Conservation (phyloP, 163 green algal species). For the Chloromonas sp. region DNA sequence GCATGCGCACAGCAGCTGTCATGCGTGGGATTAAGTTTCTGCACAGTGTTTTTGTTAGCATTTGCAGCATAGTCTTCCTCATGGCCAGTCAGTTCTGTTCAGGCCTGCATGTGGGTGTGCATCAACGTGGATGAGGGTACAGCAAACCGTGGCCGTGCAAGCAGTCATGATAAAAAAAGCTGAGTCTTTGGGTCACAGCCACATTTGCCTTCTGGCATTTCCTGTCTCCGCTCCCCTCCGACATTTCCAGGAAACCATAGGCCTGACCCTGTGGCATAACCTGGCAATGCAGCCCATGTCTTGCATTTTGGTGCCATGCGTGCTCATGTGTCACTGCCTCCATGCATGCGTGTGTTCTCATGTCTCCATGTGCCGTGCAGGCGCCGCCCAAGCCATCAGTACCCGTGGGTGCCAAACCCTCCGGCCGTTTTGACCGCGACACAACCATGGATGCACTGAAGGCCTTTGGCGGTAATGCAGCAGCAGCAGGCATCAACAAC, state of each 20-base stretch:
- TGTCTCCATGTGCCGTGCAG: not conserved
- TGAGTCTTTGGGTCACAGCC: too few relatives aligned
- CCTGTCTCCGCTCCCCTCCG: too few relatives aligned
- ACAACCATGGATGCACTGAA: slow-evolving; percentile 41
- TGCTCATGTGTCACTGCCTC: not conserved
- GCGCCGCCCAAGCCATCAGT: not conserved
- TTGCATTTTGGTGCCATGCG: not conserved
- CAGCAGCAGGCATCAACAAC: slow-evolving; percentile 10
- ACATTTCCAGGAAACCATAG: too few relatives aligned
- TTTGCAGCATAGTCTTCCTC: too few relatives aligned
- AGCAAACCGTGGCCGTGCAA: not conserved
- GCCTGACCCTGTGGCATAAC: not conserved
- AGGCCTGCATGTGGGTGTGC: not conserved
- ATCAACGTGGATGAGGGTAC: not conserved
- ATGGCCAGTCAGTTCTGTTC: too few relatives aligned
- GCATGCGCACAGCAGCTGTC: not conserved
- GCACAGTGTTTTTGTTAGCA: not conserved
- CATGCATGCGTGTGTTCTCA: not conserved
- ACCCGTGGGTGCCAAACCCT: slow-evolving; percentile 24
- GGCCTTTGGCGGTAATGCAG: slow-evolving; percentile 40
- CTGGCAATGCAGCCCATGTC: not conserved
- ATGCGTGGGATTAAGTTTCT: not conserved
- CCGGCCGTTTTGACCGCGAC: slow-evolving; percentile 59
- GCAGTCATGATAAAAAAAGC: not conserved
- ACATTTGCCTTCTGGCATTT: too few relatives aligned